These are phyloP conservation scores for Alternaria arborescens DNA, from an alignment of 2,329 filamentous ascomycete genomes.

Conservation along the genomic window DNA sequence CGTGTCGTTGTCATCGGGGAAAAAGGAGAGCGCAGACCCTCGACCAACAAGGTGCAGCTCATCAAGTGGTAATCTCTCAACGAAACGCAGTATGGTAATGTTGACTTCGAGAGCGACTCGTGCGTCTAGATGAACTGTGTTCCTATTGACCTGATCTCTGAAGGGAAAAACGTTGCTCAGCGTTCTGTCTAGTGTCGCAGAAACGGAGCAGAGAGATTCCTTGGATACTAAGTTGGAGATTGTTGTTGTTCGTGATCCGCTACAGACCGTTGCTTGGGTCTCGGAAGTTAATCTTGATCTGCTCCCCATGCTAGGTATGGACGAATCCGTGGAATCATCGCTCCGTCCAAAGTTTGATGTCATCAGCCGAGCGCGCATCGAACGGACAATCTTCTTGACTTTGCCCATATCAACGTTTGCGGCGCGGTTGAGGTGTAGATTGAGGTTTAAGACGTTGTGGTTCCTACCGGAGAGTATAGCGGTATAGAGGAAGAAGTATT, in stretches of 20 bases:
- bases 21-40: background rate
- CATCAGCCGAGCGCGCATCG: background rate
- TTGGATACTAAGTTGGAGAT: background rate
- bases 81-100: constrained; percentile 12
- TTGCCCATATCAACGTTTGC: constrained; percentile 9
- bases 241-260: background rate
- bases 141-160: background rate
- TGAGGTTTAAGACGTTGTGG: background rate
- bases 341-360: background rate
- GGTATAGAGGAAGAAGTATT: background rate
- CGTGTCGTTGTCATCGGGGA: too few relatives aligned
- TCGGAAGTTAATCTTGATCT: background rate
- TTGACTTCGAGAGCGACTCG: constrained; percentile 9
- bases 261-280: background rate
- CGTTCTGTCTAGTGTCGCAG: background rate
- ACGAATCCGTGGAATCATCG: background rate
- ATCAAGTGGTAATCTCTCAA: constrained; percentile 8
- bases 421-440: background rate
- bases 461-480: background rate
- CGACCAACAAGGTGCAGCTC: constrained; percentile 1
- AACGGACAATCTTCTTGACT: constrained; percentile 2
- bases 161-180: background rate
- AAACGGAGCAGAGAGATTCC: background rate
- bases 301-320: background rate
- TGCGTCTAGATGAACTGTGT: background rate